A percentile compares a stretch with the other conserved stretches of the same genome.
These are phyloP conservation scores for Fraxinus ornus DNA, from an alignment of 305 asterid species.

Conservation along the genomic window DNA sequence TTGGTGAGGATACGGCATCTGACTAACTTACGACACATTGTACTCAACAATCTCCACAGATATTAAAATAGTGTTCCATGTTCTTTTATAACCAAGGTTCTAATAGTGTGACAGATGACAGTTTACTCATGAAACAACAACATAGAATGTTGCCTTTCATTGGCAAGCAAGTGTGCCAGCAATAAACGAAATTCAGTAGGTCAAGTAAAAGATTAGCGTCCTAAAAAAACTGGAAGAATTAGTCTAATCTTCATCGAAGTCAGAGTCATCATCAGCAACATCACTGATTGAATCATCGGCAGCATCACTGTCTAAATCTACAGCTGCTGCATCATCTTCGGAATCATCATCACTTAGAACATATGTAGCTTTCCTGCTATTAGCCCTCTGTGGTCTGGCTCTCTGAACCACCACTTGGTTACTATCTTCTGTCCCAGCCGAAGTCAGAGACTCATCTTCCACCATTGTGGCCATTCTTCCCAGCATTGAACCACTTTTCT, in stretches of 20 bases:
- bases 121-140: background rate
- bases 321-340: conserved; percentile 39
- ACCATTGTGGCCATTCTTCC: conserved; percentile 40
- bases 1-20: background rate
- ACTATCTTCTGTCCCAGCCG: conserved; percentile 39
- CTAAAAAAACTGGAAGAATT: conserved; percentile 3
- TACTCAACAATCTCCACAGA: background rate
- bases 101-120: background rate
- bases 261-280: conserved; percentile 38
- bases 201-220: background rate
- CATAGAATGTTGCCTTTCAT: background rate
- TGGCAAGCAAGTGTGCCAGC: background rate
- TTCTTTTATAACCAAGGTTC: background rate
- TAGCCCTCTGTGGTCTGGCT: conserved; percentile 56
- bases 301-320: conserved; percentile 31
- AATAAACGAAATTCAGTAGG: background rate
- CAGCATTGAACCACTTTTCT: conserved; percentile 77
- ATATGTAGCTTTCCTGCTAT: conserved; percentile 37
- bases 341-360: conserved; percentile 65
- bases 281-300: conserved; percentile 20
- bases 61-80: background rate
- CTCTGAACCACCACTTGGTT: conserved; percentile 39
- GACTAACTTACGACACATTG: background rate
- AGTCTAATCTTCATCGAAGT: conserved; percentile 42
- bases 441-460: conserved; percentile 31